Percentiles rank a stretch among this genome's conserved stretches.
Conservation (phyloP, 2,329 filamentous ascomycete species). For the Dryadomyces quercivorus region DNA sequence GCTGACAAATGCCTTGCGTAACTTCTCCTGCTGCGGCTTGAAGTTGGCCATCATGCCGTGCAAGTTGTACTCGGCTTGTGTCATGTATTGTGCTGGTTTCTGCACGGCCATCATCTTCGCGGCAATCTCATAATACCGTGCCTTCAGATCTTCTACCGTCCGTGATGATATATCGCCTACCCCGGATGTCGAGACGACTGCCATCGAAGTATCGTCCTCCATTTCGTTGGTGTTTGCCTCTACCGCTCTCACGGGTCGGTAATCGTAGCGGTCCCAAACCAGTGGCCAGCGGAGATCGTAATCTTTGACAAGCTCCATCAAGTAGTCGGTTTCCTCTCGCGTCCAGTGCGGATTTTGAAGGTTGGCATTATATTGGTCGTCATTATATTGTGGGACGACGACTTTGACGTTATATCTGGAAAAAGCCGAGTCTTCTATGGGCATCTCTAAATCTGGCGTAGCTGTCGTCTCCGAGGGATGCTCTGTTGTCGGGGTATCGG, state of each 20-base stretch:
- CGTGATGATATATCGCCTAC: conserved; percentile 26
- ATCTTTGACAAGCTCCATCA: conserved; percentile 61
- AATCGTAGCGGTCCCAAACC: conserved; percentile 89
- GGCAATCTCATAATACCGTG: conserved; percentile 78
- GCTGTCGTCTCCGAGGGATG: neutral
- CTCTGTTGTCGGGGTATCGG: neutral
- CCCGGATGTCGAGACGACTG: conserved; percentile 39
- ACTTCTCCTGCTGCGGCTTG: conserved; percentile 65
- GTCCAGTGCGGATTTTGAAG: conserved; percentile 72
- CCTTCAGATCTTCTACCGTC: conserved; percentile 81
- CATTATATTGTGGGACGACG: conserved; percentile 67
- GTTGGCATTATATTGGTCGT: conserved; percentile 72
- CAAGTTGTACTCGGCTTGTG: conserved; percentile 64
- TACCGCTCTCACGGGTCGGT: conserved; percentile 28
- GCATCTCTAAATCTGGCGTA: conserved; percentile 10
- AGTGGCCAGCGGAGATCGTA: conserved; percentile 85
- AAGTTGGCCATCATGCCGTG: conserved; percentile 83
- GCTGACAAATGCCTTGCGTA: conserved; percentile 75
- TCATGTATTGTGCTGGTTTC: conserved; percentile 79
- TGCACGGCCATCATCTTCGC: conserved; percentile 70
- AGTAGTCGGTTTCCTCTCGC: conserved; percentile 85
- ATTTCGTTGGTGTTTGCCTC: neutral
- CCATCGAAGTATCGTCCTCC: conserved; percentile 23
- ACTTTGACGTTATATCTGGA: conserved; percentile 81
- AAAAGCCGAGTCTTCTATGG: conserved; percentile 51